A percentile compares a stretch with the other conserved stretches of the same genome.
Conservation (phyloP, 257 asterid genomes). For the Forsythia suspensa region DNA sequence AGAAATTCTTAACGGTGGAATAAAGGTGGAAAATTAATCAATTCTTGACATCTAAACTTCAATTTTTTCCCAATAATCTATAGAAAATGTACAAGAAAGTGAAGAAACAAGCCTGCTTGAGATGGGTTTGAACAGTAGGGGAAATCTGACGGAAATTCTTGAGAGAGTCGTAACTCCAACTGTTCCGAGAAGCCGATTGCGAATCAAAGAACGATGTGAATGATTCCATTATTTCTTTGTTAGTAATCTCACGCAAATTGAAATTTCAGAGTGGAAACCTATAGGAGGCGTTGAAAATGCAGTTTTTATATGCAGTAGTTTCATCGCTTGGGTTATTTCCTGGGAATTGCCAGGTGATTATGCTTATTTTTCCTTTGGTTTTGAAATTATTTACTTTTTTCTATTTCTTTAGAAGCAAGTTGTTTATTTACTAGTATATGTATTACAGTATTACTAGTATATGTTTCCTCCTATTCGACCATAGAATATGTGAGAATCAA, state of each 20-base stretch:
- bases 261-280: neutral
- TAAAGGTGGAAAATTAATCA: neutral
- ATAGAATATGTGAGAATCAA: too few relatives aligned
- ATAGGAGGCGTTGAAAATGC: neutral
- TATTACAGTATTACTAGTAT: too few relatives aligned
- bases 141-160: conserved; percentile 91
- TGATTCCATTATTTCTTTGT: conserved; percentile 52
- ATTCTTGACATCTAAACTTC: neutral
- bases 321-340: neutral
- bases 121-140: conserved; percentile 86
- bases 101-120: conserved; percentile 54
- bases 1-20: too few relatives aligned
- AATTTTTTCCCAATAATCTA: neutral
- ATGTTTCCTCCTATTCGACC: too few relatives aligned
- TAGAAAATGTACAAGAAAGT: neutral
- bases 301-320: neutral
- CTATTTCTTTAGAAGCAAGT: neutral
- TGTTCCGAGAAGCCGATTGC: conserved; percentile 49
- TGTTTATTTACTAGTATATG: too few relatives aligned
- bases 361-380: neutral
- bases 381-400: neutral
- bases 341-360: neutral
- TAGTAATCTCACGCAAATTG: neutral
- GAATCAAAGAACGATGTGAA: conserved; percentile 68
- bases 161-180: conserved; percentile 85